Percentiles rank a stretch among this genome's conserved stretches.
These are phyloP conservation scores for Skeletonema marinoi DNA, from an alignment of 108 stramenopile genomes.

Conservation along the genomic window DNA sequence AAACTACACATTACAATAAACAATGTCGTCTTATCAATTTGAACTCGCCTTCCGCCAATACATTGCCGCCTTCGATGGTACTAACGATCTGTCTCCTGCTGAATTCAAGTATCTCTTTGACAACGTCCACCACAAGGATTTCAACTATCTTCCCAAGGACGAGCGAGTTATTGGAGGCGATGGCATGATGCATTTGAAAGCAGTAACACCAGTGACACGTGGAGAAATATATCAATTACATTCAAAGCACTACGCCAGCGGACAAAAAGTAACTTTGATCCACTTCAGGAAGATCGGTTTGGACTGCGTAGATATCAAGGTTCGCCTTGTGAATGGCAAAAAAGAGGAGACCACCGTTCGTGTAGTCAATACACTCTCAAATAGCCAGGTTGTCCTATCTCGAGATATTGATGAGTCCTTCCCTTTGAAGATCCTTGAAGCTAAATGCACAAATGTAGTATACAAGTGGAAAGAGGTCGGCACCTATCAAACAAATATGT, in stretches of 20 bases:
- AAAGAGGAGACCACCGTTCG: not conserved
- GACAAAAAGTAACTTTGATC: not conserved
- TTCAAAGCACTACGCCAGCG: not conserved
- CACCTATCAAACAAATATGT: too few species aligned
- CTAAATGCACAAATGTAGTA: too few species aligned
- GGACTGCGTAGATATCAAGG: slow-evolving; percentile 8
- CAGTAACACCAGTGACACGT: not conserved
- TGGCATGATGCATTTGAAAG: not conserved
- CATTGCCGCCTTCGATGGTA: slow-evolving; percentile 11
- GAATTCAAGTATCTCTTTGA: not conserved
- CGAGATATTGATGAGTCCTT: not conserved
- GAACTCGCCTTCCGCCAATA: slow-evolving; percentile 2
- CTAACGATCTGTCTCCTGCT: not conserved
- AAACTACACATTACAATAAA: not conserved
- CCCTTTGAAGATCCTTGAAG: too few species aligned
- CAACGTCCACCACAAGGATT: not conserved
- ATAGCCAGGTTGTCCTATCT: not conserved
- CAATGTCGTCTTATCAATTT: not conserved
- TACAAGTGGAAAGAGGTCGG: too few species aligned
- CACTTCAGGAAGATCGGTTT: slow-evolving; percentile 6
- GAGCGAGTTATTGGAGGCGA: not conserved
- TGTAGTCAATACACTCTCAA: not conserved
- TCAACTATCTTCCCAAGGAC: not conserved
- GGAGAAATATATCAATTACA: not conserved
- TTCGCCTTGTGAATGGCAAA: not conserved